These are phyloP conservation scores for Boletus bicolor DNA, from an alignment of 768 basidiomycete species.

Conservation along the genomic window DNA sequence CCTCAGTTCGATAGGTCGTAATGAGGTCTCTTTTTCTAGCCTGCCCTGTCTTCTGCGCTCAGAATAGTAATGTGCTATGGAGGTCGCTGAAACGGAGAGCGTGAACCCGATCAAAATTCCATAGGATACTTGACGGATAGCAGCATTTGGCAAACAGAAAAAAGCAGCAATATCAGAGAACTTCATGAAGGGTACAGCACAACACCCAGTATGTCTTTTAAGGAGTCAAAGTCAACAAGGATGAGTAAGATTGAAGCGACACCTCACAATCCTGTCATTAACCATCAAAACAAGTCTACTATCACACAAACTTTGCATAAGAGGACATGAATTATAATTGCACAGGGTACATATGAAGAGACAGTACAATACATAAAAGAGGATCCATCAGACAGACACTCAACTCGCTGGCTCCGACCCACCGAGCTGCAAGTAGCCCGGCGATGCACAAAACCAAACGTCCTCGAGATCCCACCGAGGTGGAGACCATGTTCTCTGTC, in stretches of 20 bases:
- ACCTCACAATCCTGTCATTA: too few species aligned
- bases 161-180: conserved; percentile 12
- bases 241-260: too few species aligned
- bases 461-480: conserved; percentile 51
- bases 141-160: conserved; percentile 21
- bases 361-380: neutral
- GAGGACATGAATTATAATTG: neutral
- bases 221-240: neutral
- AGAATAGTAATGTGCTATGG: conserved; percentile 53
- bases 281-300: too few species aligned
- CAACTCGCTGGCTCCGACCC: conserved; percentile 46
- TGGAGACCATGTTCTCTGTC: conserved; percentile 59
- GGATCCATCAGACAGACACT: conserved; percentile 64
- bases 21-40: conserved; percentile 28
- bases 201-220: neutral
- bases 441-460: conserved; percentile 47
- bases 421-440: conserved; percentile 28
- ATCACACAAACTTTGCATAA: neutral
- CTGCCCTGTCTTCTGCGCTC: conserved; percentile 45
- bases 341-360: neutral
- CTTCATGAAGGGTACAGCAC: conserved; percentile 7
- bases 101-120: conserved; percentile 75
- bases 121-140: conserved; percentile 36
- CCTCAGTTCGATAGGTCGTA: conserved; percentile 65
- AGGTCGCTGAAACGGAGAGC: conserved; percentile 68